Conservation (phyloP, 2,329 filamentous ascomycete genomes). For the Chaetothyriales sp. region DNA sequence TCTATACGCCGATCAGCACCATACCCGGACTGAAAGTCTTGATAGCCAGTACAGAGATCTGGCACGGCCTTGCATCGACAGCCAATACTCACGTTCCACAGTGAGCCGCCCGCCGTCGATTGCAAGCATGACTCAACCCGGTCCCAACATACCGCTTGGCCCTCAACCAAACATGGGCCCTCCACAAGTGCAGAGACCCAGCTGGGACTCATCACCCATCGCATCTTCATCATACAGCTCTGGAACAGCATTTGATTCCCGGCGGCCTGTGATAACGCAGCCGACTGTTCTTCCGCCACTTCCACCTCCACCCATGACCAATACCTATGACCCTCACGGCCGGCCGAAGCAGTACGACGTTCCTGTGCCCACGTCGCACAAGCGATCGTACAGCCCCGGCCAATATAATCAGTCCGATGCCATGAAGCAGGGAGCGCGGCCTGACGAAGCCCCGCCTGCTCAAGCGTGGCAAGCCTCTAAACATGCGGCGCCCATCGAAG, state of each 20-base stretch:
- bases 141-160: conserved; percentile 4
- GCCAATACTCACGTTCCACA: conserved; percentile 6
- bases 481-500: conserved; percentile 7
- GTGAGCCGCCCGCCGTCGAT: conserved; percentile 7
- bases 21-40: conserved; percentile 5
- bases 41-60: conserved; percentile 8
- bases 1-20: conserved; percentile 6
- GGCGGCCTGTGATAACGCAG: not conserved
- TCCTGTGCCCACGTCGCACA: conserved; percentile 4
- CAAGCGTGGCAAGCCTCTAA: conserved; percentile 1
- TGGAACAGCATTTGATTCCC: not conserved
- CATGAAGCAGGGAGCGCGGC: conserved; percentile 11
- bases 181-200: not conserved
- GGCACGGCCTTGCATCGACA: conserved; percentile 12
- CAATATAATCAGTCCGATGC: conserved; percentile 1
- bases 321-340: not conserved
- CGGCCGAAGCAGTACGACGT: conserved; percentile 2
- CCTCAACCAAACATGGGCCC: conserved; percentile 1
- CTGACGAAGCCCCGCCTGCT: conserved; percentile 1
- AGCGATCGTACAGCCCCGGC: conserved; percentile 7
- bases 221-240: not conserved
- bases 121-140: conserved; percentile 6
- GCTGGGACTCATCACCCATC: not conserved
- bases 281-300: conserved; percentile 1
- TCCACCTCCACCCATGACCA: conserved; percentile 10